Percentiles rank a stretch among this genome's conserved stretches.
phyloP scores from a whole-genome alignment of 768 basidiomycete species.

The Lactarius sp. region DNA sequence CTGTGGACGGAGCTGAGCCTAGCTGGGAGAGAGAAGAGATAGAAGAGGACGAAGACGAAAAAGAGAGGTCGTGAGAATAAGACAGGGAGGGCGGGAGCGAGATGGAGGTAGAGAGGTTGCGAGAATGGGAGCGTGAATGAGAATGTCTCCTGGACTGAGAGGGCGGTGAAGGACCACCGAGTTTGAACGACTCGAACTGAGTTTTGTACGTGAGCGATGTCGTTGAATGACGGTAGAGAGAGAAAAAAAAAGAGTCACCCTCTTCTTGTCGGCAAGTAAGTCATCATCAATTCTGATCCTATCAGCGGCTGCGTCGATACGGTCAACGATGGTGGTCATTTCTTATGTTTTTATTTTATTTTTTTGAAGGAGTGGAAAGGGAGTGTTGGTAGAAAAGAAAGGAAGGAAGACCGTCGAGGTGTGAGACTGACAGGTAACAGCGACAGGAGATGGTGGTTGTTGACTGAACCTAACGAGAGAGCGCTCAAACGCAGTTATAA shows the following conservation, averaged over 20 bases:
- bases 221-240: background rate
- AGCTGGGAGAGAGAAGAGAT: conserved; percentile 33
- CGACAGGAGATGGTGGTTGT: conserved; percentile 30
- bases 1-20: conserved; percentile 33
- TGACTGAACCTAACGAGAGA: conserved; percentile 25
- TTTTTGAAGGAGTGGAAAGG: conserved; percentile 35
- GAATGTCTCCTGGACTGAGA: conserved; percentile 40
- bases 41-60: conserved; percentile 28
- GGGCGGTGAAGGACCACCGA: conserved; percentile 44
- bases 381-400: conserved; percentile 34
- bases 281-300: conserved; percentile 32
- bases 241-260: conserved; percentile 33
- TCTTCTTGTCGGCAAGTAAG: conserved; percentile 39
- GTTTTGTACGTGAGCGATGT: background rate
- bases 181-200: conserved; percentile 70
- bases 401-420: conserved; percentile 34
- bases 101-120: conserved; percentile 50
- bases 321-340: conserved; percentile 38
- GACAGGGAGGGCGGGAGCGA: conserved; percentile 33
- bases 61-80: conserved; percentile 32
- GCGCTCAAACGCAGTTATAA: background rate
- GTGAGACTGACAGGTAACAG: conserved; percentile 7
- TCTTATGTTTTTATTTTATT: conserved; percentile 28
- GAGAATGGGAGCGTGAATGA: conserved; percentile 68
- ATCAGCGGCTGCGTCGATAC: conserved; percentile 29